Base-by-base conservation (phyloP, 495 filamentous ascomycete species). In the Annulohypoxylon maeteangense region DNA sequence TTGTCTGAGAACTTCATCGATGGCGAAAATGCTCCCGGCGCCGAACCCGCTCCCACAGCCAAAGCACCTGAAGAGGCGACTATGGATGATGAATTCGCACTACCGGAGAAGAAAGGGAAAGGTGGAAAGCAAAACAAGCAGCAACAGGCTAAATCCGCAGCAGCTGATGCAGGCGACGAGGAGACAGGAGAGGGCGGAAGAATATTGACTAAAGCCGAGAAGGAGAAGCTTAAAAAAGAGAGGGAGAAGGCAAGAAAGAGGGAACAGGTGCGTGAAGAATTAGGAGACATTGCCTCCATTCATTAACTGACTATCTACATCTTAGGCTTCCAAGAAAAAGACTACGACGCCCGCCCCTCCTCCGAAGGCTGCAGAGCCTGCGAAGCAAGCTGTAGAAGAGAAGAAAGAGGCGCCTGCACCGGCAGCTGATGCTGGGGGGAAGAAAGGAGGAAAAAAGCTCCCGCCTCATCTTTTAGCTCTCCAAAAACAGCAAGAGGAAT, bases 221-320 rank as follows among this genome's bases (percentile, higher is more conserved):
- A 98, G 84, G 94, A 98, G 81, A 94, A 90, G 83, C 85, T 94
- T 77, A 97, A 93, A 86, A 97, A 95, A 81, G 94, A 98, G 82
- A 87, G 91, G 66, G 94, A 98, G 84, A 97, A 97, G 89, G 91
- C 93, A 82, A 86, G 92, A 66, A 97, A 95, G 84, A 97, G 90
- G 90, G 93, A 95, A 80, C 90, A 95, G 85, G 90, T 92, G 78
- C 65, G 86, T 68, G n/a, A 57, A 65, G 7, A 14, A 8, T 34
- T 2, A 25, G 32, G 20, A 2, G 12, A 14, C 1, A 36, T 29
- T 40, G 22, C 8, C 54, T 57, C 2, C 14, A 4, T 48, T 27
- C 44, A 22, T 72, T 7, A 58, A 61, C 68, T 76, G n/a, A 80
- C 34, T 11, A 29, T 25, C 7, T 67, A 31, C 65, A 18, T 63